Evolutionary conservation across 1,284 basidiomycete genomes (phyloP).

Genomic region (Cryptococcus sp.): DNA sequence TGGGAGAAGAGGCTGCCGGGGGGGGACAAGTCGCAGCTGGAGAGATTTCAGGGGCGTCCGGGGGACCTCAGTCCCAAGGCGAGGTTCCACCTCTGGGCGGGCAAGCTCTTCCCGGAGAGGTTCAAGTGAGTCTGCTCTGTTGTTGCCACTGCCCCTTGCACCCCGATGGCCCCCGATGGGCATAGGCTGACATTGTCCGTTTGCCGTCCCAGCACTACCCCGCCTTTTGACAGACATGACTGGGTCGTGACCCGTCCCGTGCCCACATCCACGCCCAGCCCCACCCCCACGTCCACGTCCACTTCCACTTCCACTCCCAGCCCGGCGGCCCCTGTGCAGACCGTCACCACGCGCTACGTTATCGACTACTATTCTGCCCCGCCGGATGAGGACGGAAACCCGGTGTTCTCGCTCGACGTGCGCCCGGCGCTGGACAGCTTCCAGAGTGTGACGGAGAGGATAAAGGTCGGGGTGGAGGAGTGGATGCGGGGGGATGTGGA

Average conservation of each 20-base stretch:
- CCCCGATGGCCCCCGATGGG: too few species aligned
- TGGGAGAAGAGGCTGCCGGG: conserved; percentile 74
- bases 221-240: conserved; percentile 98
- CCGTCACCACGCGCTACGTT: conserved; percentile 70
- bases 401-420: conserved; percentile 88
- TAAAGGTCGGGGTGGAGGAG: conserved; percentile 67
- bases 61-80: conserved; percentile 80
- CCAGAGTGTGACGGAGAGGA: conserved; percentile 66
- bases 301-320: background rate
- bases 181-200: background rate
- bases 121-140: conserved; percentile 67
- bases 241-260: conserved; percentile 79
- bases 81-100: conserved; percentile 75
- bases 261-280: conserved; percentile 4
- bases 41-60: conserved; percentile 84
- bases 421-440: conserved; percentile 81
- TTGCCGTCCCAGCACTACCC: conserved; percentile 61
- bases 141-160: background rate
- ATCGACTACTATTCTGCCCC: conserved; percentile 96
- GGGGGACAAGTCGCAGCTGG: conserved; percentile 61
- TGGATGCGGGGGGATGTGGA: conserved; percentile 53
- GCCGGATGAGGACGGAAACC: conserved; percentile 76
- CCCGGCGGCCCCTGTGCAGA: conserved; percentile 57
- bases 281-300: conserved; percentile 1
- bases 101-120: conserved; percentile 77